These are phyloP conservation scores for Groenewaldozyma auringiensis DNA, from an alignment of 1,139 yeast species.

Conservation along the genomic window DNA sequence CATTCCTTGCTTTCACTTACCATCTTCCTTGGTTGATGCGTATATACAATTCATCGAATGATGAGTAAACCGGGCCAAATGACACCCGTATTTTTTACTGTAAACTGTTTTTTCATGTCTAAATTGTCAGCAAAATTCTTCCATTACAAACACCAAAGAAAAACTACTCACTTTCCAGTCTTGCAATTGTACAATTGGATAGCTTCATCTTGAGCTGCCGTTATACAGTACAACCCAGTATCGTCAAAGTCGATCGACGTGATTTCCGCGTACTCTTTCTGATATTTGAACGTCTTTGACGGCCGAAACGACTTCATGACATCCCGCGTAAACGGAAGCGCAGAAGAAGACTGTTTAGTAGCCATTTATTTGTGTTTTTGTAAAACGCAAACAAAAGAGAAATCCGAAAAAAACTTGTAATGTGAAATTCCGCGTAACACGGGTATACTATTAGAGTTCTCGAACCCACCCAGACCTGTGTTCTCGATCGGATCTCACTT, in stretches of 20 bases:
- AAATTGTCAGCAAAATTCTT: not conserved
- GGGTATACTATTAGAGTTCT: too few species aligned
- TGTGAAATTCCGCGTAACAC: too few species aligned
- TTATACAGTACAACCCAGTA: conserved; percentile 67
- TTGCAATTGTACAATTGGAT: conserved; percentile 77
- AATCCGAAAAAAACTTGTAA: too few species aligned
- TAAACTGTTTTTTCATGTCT: conserved; percentile 44
- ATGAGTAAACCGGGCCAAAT: conserved; percentile 79
- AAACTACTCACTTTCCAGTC: conserved; percentile 41
- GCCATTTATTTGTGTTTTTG: too few species aligned
- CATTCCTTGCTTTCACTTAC: too few species aligned
- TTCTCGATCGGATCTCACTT: too few species aligned
- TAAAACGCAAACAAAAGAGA: too few species aligned
- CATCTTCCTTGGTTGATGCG: conserved; percentile 77
- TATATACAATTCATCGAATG: conserved; percentile 65
- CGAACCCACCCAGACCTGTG: too few species aligned
- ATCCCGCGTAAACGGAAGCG: conserved; percentile 34
- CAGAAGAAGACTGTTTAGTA: conserved; percentile 10
- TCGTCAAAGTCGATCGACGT: conserved; percentile 85
- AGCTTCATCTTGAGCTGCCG: conserved; percentile 70
- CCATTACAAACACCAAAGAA: conserved; percentile 6
- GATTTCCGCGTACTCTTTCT: conserved; percentile 43
- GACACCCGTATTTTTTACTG: conserved; percentile 89
- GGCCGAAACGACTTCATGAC: conserved; percentile 46
- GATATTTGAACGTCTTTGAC: conserved; percentile 51